These are phyloP conservation scores for Boletellus sp. DNA, from an alignment of 768 basidiomycete genomes.

Conservation along the genomic window DNA sequence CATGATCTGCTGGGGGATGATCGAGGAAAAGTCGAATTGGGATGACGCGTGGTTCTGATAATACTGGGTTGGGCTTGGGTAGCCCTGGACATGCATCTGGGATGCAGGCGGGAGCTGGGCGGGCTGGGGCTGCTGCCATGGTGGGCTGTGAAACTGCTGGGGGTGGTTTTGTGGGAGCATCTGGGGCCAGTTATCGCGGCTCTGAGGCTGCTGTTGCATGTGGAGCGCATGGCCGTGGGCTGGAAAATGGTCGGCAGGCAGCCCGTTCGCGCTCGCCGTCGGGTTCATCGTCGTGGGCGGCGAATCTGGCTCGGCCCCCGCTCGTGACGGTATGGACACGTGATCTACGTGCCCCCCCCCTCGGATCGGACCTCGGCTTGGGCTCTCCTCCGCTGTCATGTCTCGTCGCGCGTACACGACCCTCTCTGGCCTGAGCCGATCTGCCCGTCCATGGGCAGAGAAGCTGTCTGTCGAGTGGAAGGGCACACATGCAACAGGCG, in stretches of 20 bases:
- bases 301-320: neutral
- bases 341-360: slow-evolving; percentile 6
- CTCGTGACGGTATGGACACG: slow-evolving; percentile 3
- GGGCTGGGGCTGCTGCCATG: slow-evolving; percentile 34
- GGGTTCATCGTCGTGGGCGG: slow-evolving; percentile 16
- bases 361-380: slow-evolving; percentile 6
- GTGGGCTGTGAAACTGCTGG: slow-evolving; percentile 26
- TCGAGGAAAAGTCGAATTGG: slow-evolving; percentile 32
- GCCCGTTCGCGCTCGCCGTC: slow-evolving; percentile 12
- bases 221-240: slow-evolving; percentile 10
- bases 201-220: slow-evolving; percentile 21
- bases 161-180: slow-evolving; percentile 25
- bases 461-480: slow-evolving; percentile 74
- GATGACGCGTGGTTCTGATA: slow-evolving; percentile 18
- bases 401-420: slow-evolving; percentile 43
- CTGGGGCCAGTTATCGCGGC: slow-evolving; percentile 22
- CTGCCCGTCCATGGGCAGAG: slow-evolving; percentile 62
- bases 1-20: slow-evolving; percentile 49
- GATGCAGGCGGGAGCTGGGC: slow-evolving; percentile 35
- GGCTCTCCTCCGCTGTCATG: neutral
- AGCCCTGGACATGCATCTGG: slow-evolving; percentile 18
- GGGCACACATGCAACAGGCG: slow-evolving; percentile 84
- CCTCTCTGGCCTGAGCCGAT: slow-evolving; percentile 46
- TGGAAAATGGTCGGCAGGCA: slow-evolving; percentile 13
- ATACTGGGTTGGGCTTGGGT: slow-evolving; percentile 17